phyloP scores from a whole-genome alignment of 1,284 basidiomycete species.

The Polyporus tsugae region DNA sequence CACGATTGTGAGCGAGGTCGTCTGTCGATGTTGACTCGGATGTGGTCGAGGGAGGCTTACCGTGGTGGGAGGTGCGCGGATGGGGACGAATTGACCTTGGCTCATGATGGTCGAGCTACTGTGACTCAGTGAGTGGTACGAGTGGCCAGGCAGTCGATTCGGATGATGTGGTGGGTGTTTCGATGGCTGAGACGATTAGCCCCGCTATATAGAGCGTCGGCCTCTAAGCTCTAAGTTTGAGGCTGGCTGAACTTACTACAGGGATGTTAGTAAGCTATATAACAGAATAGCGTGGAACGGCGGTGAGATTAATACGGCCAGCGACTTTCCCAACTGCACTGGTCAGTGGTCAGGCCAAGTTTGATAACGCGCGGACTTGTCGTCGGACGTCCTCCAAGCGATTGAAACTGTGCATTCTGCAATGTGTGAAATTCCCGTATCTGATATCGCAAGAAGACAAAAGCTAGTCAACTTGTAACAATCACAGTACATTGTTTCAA shows the following conservation, averaged over 20 bases:
- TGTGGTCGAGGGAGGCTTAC: conserved; percentile 12
- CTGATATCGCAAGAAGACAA: too few relatives aligned
- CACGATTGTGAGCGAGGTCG: background rate
- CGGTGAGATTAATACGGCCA: background rate
- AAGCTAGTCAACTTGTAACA: too few relatives aligned
- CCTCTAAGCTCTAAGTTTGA: background rate
- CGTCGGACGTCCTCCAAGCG: too few relatives aligned
- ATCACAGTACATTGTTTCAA: too few relatives aligned
- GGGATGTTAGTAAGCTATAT: background rate
- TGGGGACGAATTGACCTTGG: conserved; percentile 20
- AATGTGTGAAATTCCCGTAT: too few relatives aligned
- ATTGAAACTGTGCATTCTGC: too few relatives aligned
- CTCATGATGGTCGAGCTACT: conserved; percentile 17
- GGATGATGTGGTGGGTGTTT: background rate
- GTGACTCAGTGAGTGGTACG: background rate
- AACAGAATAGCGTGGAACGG: background rate
- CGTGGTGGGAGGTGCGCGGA: conserved; percentile 29
- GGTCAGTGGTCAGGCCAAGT: too few relatives aligned
- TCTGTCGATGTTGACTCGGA: background rate
- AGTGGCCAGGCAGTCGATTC: background rate
- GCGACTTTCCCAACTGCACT: background rate
- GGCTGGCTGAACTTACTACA: background rate
- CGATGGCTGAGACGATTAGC: background rate
- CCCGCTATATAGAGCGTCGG: background rate
- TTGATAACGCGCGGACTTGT: too few relatives aligned